Evolutionary conservation across 345 rosid genomes (phyloP).

Genomic region (Raphanus sativus): DNA sequence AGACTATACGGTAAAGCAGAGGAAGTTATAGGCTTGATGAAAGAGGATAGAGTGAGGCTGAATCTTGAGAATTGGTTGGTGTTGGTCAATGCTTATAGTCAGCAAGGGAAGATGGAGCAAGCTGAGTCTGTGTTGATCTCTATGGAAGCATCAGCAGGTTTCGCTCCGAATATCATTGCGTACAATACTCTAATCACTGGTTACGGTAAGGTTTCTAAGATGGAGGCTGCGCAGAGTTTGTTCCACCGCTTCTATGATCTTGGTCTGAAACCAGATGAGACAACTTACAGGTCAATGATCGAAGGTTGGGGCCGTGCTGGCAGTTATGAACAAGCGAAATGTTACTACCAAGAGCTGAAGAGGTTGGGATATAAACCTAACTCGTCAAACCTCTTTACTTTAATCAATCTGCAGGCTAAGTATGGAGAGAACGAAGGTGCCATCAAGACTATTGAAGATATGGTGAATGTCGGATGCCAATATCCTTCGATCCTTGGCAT

Average conservation of each 20-base stretch:
- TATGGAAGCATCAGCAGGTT: conserved; percentile 59
- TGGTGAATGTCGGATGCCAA: conserved; percentile 68
- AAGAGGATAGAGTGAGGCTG: conserved; percentile 52
- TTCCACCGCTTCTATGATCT: conserved; percentile 45
- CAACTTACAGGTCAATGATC: conserved; percentile 84
- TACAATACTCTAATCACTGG: conserved; percentile 80
- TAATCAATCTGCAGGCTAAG: conserved; percentile 72
- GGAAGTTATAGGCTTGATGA: conserved; percentile 57
- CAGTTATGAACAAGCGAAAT: conserved; percentile 48
- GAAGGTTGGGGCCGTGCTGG: conserved; percentile 93
- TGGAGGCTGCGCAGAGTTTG: conserved; percentile 63
- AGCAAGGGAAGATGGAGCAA: conserved; percentile 70
- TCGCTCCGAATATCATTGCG: conserved; percentile 64
- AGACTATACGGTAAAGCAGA: conserved; percentile 74
- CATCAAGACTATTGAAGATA: conserved; percentile 59
- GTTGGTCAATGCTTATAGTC: conserved; percentile 79
- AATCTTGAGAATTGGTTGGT: conserved; percentile 83
- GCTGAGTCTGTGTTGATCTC: conserved; percentile 59
- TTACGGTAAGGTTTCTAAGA: conserved; percentile 69
- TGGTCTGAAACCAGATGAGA: conserved; percentile 76
- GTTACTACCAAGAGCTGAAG: conserved; percentile 64
- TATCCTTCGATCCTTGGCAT: conserved; percentile 66
- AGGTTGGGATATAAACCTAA: conserved; percentile 70
- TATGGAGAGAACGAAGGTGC: conserved; percentile 70
- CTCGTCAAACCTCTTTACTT: conserved; percentile 75